Base-by-base conservation (phyloP, 1,139 yeast species). In the Saccharomycopsis crataegensis region DNA sequence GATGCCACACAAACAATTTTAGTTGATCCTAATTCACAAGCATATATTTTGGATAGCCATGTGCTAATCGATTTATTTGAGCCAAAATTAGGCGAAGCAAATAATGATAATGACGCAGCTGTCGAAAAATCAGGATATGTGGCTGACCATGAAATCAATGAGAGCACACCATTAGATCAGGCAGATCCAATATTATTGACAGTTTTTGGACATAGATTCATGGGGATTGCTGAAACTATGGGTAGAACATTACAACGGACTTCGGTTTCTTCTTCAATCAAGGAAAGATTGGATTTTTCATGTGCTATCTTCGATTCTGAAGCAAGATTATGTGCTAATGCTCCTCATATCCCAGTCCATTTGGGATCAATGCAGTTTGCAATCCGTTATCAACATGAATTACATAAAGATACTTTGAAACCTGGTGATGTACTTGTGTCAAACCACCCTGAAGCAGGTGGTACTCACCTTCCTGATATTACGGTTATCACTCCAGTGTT, bases 191-290 rank as follows among this genome's bases (percentile, higher is more conserved):
- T 86, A 52, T 79, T 82, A 62, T 68, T 87, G 48, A 83, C 93
- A 1, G 88, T 86, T 1, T 87, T 86, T 67, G 86, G 91, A 22
- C 90, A 87, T 65, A 72, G 94, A 60, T 86, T 86, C 64, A 87
- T 86, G 94, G 86, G 88, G 51, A 83, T 86, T 65, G 95, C 96
- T 5, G 95, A 86, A 62, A 93, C 86, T 64, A 86, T 86, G 96
- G 95, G 95, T 12, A 76, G 81, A 60, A 86, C 91, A 11, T 70
- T 86, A 59, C 85, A 85, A 61, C 86, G 84, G 67, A 86, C 94
- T 0, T 78, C 91, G 5, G 87, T 86, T 48, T 85, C 93, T 7
- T 86, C 93, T 14, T 87, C 86, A 62, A 87, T 87, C 59, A 87
- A 87, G 63, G 96, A 87, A 65, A 72, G 96, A 56, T 71, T 87